Evolutionary conservation across 768 basidiomycete genomes (phyloP).

Genomic region (Pleurotus sapidus): DNA sequence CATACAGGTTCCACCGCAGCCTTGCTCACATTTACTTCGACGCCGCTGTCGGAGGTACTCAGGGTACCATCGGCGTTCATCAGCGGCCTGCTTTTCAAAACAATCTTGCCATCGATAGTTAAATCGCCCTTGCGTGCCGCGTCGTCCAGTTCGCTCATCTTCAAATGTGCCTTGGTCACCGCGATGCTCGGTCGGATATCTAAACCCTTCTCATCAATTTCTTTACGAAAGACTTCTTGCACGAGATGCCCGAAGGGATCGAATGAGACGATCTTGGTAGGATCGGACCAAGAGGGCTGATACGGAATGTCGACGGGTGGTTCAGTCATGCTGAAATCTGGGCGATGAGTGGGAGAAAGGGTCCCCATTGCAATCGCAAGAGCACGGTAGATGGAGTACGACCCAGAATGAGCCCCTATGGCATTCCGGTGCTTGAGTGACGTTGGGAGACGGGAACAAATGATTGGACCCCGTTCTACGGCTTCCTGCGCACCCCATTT

Average conservation of each 20-base stretch:
- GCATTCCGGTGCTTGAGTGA: constrained; percentile 92
- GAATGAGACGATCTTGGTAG: constrained; percentile 82
- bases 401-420: constrained; percentile 90
- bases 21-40: constrained; percentile 88
- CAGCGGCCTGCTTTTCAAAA: constrained; percentile 64
- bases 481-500: constrained; percentile 77
- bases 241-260: constrained; percentile 94
- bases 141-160: constrained; percentile 91
- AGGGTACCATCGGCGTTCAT: constrained; percentile 60
- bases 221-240: constrained; percentile 62
- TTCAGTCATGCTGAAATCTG: constrained; percentile 79
- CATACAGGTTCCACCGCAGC: constrained; percentile 97
- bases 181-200: constrained; percentile 93
- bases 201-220: constrained; percentile 62
- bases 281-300: constrained; percentile 74
- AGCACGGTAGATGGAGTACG: constrained; percentile 93
- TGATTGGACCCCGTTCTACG: constrained; percentile 73
- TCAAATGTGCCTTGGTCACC: constrained; percentile 91
- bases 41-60: constrained; percentile 62
- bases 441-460: constrained; percentile 81
- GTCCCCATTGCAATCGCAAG: constrained; percentile 89
- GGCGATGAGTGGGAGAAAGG: constrained; percentile 74
- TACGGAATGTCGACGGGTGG: constrained; percentile 81
- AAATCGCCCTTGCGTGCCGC: constrained; percentile 70
- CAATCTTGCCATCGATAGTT: constrained; percentile 77